These are phyloP conservation scores for Globisporangium nunn DNA, from an alignment of 352 stramenopile species.

Conservation along the genomic window DNA sequence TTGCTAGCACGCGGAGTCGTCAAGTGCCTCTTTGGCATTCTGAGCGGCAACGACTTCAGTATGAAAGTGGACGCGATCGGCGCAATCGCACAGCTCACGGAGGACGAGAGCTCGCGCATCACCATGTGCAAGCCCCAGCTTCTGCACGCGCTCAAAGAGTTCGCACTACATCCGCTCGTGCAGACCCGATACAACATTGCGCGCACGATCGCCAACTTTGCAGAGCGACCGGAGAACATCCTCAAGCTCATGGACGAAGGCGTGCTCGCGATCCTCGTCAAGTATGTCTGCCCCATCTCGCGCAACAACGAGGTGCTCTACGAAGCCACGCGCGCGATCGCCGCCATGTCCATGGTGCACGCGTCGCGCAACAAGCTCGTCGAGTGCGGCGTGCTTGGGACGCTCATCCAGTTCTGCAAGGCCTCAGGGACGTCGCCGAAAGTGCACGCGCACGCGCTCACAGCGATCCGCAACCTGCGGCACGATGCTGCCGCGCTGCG, in stretches of 20 bases:
- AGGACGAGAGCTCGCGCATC: slow-evolving; percentile 53
- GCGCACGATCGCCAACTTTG: slow-evolving; percentile 73
- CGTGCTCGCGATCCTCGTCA: slow-evolving; percentile 55
- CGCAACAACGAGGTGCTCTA: slow-evolving; percentile 46
- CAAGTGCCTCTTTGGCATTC: slow-evolving; percentile 64
- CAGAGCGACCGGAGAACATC: slow-evolving; percentile 59
- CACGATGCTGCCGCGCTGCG: slow-evolving; percentile 65
- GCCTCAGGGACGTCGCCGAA: slow-evolving; percentile 26
- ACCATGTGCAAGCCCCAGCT: slow-evolving; percentile 66
- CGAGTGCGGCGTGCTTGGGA: slow-evolving; percentile 47
- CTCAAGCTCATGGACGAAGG: slow-evolving; percentile 66
- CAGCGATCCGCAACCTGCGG: slow-evolving; percentile 51
- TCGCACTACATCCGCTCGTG: slow-evolving; percentile 56
- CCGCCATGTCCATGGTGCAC: slow-evolving; percentile 55
- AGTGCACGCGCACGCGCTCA: slow-evolving; percentile 32
- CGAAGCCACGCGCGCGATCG: slow-evolving; percentile 47
- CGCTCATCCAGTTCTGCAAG: slow-evolving; percentile 51
- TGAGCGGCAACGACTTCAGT: slow-evolving; percentile 56
- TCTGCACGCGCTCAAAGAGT: slow-evolving; percentile 45
- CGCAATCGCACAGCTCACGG: slow-evolving; percentile 59
- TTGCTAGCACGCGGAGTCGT: slow-evolving; percentile 61
- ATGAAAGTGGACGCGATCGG: slow-evolving; percentile 65
- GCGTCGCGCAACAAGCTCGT: slow-evolving; percentile 49
- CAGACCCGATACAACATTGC: slow-evolving; percentile 55
- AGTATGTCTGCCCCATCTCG: slow-evolving; percentile 54